These are phyloP conservation scores for Paramecium primaurelia DNA, from an alignment of 73 alveolate species.

Conservation along the genomic window DNA sequence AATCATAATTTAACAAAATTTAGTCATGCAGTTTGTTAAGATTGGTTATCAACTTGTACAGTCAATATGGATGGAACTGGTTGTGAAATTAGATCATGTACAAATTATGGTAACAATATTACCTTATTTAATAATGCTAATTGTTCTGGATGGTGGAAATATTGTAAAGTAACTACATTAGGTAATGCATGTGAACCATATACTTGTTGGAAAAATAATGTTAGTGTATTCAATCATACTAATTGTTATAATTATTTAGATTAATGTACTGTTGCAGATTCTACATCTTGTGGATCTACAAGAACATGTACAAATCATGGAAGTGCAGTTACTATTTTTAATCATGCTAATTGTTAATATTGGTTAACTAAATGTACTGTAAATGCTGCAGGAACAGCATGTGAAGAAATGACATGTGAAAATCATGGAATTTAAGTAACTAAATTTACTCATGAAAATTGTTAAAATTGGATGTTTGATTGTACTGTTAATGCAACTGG, in stretches of 20 bases:
- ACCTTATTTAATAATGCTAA: not conserved
- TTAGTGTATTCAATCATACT: not conserved
- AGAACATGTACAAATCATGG: slow-evolving; percentile 46
- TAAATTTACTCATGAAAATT: not conserved
- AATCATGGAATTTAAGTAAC: slow-evolving; percentile 8
- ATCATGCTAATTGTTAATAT: not conserved
- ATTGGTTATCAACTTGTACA: slow-evolving; percentile 37
- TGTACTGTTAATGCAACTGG: slow-evolving; percentile 31
- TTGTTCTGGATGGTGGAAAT: not conserved
- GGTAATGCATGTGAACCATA: not conserved
- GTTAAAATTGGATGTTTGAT: slow-evolving; percentile 31
- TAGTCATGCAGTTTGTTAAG: not conserved
- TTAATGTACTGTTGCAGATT: slow-evolving; percentile 1
- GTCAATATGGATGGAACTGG: not conserved
- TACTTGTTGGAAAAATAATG: not conserved
- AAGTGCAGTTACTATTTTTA: not conserved
- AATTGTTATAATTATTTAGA: not conserved
- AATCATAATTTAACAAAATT: not conserved
- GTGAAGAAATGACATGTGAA: not conserved
- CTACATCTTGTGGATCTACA: not conserved
- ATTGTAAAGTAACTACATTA: not conserved
- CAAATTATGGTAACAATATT: not conserved
- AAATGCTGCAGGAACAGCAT: not conserved
- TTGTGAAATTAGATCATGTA: slow-evolving; percentile 6
- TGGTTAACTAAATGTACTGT: slow-evolving; percentile 40